Base-by-base conservation (phyloP, 2,329 filamentous ascomycete species). In the Atkinsonella hypoxylon region DNA sequence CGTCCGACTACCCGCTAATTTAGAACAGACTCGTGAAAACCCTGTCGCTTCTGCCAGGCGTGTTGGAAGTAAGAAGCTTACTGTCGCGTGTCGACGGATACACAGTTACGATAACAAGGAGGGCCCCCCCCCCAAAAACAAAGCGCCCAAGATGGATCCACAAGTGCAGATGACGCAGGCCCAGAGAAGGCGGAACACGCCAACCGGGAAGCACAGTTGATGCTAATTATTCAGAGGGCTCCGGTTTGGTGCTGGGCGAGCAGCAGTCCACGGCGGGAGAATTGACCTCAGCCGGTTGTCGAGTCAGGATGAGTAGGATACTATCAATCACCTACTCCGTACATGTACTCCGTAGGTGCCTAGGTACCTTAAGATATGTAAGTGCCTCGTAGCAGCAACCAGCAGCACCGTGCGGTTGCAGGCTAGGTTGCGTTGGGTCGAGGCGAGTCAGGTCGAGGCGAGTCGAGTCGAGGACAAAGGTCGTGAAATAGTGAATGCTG, bases 31-130 rank as follows among this genome's bases (percentile, higher is more conserved):
- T 6, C 6, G 3, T 3, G 6, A 3, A 34, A 38, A 32, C 17
- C 22, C 12, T 42, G 34, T 18, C 34, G 34, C 34, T 15, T 42
- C 32, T 43, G 41, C 15, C 31, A 8, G 26, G 26, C 26, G 26
- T 26, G 5, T 5, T 26, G 22, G 34, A 20, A 26, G 2, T 7
- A 26, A 26, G 26, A 26, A 41, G 46, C 46, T 22, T 34, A 34
- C 17, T 42, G 39, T 51, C 31, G 50, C 38, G 49, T 31, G 49
- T 47, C 36, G 45, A 38, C 18, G 38, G 45, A 43, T 26, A 42
- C 45, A 36, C 45, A 36, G 40, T 38, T 48, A 48, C 45, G 50
- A 26, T 51, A 48, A 51, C 32, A 31, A 31, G 45, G 45, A 38
- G 30, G 34, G 13, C 7, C 34, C 34, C 34, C n/a, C n/a, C n/a